These are phyloP conservation scores for Aspergillus funiculosus DNA, from an alignment of 495 filamentous ascomycete species.

Conservation along the genomic window DNA sequence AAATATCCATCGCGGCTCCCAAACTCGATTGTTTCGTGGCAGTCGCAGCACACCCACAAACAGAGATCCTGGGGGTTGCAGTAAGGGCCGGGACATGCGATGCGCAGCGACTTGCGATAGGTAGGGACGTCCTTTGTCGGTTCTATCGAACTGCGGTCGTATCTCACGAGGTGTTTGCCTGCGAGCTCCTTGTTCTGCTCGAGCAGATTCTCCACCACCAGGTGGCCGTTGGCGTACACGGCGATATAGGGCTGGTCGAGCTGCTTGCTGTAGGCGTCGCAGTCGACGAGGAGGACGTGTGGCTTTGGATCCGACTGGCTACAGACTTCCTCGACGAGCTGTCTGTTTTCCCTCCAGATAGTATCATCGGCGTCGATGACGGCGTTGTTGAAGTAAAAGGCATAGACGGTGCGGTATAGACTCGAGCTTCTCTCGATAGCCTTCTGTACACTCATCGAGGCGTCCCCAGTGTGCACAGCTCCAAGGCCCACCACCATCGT, in stretches of 20 bases:
- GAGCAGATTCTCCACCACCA: constrained; percentile 5
- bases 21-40: constrained; percentile 8
- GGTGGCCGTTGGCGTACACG: background rate
- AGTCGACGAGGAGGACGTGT: background rate
- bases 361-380: background rate
- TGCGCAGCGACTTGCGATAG: constrained; percentile 6
- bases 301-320: background rate
- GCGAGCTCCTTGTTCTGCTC: constrained; percentile 10
- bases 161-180: background rate
- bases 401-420: background rate
- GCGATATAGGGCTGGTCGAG: background rate
- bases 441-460: background rate
- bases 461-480: background rate
- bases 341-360: background rate
- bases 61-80: constrained; percentile 2
- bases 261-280: background rate
- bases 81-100: constrained; percentile 4
- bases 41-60: constrained; percentile 3
- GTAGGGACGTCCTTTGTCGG: constrained; percentile 3
- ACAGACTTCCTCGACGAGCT: background rate
- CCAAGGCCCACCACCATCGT: background rate
- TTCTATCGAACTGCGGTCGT: background rate
- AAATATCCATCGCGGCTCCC: constrained; percentile 8
- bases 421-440: background rate
- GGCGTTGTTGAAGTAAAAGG: background rate